phyloP scores from a whole-genome alignment of 805 yeast genomes.

The Saturnispora ahearnii region DNA sequence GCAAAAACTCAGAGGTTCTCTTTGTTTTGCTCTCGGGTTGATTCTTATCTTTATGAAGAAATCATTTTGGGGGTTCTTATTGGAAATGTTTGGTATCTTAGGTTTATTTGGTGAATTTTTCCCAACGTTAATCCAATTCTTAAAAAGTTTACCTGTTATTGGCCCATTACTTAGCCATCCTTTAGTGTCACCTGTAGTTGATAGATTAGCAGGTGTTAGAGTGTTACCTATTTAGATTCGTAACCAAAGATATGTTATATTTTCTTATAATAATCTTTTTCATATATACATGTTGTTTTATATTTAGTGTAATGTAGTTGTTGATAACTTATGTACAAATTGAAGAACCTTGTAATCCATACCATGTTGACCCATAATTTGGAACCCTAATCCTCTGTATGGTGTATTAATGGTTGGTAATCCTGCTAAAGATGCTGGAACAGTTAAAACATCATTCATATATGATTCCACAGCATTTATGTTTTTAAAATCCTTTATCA shows the following conservation, averaged over 20 bases:
- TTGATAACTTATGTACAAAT: constrained; percentile 12
- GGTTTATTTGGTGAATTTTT: constrained; percentile 88
- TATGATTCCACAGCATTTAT: constrained; percentile 47
- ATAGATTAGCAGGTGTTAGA: constrained; percentile 55
- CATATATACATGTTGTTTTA: not conserved
- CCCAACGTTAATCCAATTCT: constrained; percentile 76
- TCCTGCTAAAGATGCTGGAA: constrained; percentile 89
- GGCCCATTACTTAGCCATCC: constrained; percentile 84
- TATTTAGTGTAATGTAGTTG: not conserved
- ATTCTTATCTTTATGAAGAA: constrained; percentile 62
- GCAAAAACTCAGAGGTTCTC: constrained; percentile 74
- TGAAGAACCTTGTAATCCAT: constrained; percentile 59
- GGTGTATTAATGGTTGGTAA: constrained; percentile 82
- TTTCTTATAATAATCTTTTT: not conserved
- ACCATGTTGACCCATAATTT: constrained; percentile 79
- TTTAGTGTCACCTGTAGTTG: constrained; percentile 64
- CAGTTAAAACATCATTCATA: constrained; percentile 75
- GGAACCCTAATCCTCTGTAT: constrained; percentile 51
- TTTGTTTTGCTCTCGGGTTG: constrained; percentile 72
- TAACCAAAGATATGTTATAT: not conserved
- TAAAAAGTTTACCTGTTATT: constrained; percentile 78
- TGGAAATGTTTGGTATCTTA: constrained; percentile 84
- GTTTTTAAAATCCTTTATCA: constrained; percentile 14
- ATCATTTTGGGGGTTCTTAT: constrained; percentile 74
- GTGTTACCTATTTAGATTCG: constrained; percentile 49